Percentiles rank a stretch among this genome's conserved stretches.
Evolutionary conservation across 2,329 filamentous ascomycete genomes (phyloP).

Genomic region (Pseudophaeomoniella oleicola): DNA sequence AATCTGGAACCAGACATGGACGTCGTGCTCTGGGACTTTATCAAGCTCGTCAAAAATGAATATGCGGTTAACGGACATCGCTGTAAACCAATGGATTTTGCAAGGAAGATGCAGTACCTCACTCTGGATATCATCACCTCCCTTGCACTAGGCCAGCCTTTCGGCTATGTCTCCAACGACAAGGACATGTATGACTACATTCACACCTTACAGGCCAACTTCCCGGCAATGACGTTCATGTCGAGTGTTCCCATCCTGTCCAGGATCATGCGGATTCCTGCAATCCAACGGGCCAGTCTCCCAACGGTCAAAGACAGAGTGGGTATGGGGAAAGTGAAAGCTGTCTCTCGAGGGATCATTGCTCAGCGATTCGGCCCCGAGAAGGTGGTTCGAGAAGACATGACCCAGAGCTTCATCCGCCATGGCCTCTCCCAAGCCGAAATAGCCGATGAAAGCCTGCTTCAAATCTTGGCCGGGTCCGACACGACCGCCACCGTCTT

Average conservation of each 20-base stretch:
- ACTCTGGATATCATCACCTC: conserved; percentile 42
- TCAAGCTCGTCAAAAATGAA: conserved; percentile 34
- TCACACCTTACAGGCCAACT: conserved; percentile 21
- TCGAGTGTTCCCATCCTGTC: conserved; percentile 23
- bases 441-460: conserved; percentile 7
- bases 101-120: conserved; percentile 35
- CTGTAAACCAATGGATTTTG: conserved; percentile 27
- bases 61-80: conserved; percentile 21
- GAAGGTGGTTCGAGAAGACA: conserved; percentile 4
- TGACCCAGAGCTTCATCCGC: conserved; percentile 5
- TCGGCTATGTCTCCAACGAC: conserved; percentile 31
- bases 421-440: conserved; percentile 7
- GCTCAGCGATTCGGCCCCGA: conserved; percentile 6
- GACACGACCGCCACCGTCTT: conserved; percentile 8
- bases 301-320: conserved; percentile 6
- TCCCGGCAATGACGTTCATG: conserved; percentile 23
- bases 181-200: conserved; percentile 27
- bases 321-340: conserved; percentile 8
- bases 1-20: conserved; percentile 37
- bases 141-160: conserved; percentile 35
- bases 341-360: conserved; percentile 13
- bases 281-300: conserved; percentile 3
- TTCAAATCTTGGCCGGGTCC: conserved; percentile 8
- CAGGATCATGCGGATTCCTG: conserved; percentile 12
- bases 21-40: conserved; percentile 27